A percentile compares a stretch with the other conserved stretches of the same genome.
Evolutionary conservation across 495 filamentous ascomycete species (phyloP).

Genomic region (Chaetomium fimeti): DNA sequence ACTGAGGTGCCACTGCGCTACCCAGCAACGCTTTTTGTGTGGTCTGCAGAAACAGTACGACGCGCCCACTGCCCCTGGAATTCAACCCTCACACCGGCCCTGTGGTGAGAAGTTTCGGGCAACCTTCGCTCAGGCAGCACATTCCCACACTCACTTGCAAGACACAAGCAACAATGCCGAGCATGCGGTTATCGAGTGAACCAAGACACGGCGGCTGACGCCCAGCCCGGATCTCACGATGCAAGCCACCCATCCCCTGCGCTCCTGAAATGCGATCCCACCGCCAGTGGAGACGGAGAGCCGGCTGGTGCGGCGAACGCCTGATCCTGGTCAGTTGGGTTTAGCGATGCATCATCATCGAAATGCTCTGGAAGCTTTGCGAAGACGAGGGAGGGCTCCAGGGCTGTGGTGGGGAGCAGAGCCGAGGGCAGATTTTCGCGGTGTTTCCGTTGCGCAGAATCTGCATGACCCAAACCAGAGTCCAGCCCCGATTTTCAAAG

Average conservation of each 20-base stretch:
- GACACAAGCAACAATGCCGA: not conserved
- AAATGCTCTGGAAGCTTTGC: slow-evolving; percentile 9
- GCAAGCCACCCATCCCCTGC: slow-evolving; percentile 17
- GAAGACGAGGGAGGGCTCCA: too few relatives aligned
- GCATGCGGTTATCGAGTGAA: slow-evolving; percentile 7
- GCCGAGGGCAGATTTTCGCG: not conserved
- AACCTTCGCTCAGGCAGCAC: too few relatives aligned
- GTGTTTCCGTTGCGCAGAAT: not conserved
- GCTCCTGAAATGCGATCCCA: slow-evolving; percentile 24
- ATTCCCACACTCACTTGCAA: not conserved
- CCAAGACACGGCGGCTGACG: not conserved
- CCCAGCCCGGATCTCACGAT: slow-evolving; percentile 1
- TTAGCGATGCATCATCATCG: not conserved
- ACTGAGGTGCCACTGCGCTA: not conserved
- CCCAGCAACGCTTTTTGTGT: slow-evolving; percentile 3
- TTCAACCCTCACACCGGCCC: not conserved
- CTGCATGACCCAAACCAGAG: not conserved
- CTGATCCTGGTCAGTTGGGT: slow-evolving; percentile 14
- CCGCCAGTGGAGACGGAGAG: slow-evolving; percentile 7
- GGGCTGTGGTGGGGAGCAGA: not conserved
- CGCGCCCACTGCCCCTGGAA: not conserved
- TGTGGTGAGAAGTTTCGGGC: not conserved
- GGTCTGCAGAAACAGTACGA: not conserved
- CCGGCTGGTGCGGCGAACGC: slow-evolving; percentile 12
- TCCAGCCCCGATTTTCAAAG: too few relatives aligned